Base-by-base conservation (phyloP, 768 basidiomycete genomes). In the Serendipita sp. region DNA sequence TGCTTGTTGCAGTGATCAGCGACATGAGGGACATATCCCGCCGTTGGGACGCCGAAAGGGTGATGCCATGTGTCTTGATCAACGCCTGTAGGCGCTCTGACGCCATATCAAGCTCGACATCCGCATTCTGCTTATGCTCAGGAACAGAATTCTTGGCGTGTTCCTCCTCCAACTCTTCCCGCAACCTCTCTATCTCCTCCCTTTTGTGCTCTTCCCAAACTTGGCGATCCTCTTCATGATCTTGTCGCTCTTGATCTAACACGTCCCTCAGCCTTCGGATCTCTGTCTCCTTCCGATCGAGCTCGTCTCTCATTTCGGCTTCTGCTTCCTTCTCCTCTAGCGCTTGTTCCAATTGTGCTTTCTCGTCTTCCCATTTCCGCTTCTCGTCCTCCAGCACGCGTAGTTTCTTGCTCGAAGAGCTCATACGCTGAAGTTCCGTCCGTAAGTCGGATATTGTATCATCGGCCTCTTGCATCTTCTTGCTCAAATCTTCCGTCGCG, bases 381-480 rank as follows among this genome's bases (percentile, higher is more conserved):
- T 52, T 45, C 23, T 68, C 65, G 10, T 55, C 50, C 34, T 62
- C 23, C 11, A 55, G 29, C 23, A 23, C 18, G 23, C 40, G 44
- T 53, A 44, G 16, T 15, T 63, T 64, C 55, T 60, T 64, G 34
- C 36, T 62, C 64, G n/a, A 3, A 4, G 75, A 76, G 64, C 80
- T 79, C 34, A 83, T 71, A 66, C 76, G 75, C 4, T 77, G 79
- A 31, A 84, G 68, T 63, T 87, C 81, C 63, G 75, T 72, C 71
- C 85, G 80, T 62, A 88, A 69, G 1, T 79, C 77, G 16, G 74
- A 72, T 46, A 86, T 82, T 40, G 80, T 83, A 55, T 87, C 86
- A 69, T 87, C 81, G 0, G 85, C 82, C 52, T 73, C 79, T 70
- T 85, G 83, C 44, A 86, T 72, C 66, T 89, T 87, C 76, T 84